Evolutionary conservation across 1,139 yeast species (phyloP).

Genomic region (Yamadazyma aaseri): DNA sequence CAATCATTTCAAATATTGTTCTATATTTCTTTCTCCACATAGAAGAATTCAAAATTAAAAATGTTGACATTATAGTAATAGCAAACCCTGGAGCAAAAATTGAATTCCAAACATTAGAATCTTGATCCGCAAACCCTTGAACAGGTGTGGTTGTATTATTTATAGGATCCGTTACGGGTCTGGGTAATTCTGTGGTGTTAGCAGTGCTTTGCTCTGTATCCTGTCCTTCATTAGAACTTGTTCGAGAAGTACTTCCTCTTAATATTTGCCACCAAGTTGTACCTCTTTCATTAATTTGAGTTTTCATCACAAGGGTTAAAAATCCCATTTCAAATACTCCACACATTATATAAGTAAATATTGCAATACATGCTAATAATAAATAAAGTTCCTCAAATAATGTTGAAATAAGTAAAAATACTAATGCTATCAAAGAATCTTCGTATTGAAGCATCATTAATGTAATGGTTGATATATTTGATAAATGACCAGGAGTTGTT

Average conservation of each 20-base stretch:
- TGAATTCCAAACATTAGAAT: conserved; percentile 39
- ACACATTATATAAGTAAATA: conserved; percentile 66
- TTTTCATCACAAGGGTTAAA: conserved; percentile 63
- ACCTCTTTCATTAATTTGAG: conserved; percentile 73
- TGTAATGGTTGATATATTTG: conserved; percentile 34
- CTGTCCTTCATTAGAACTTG: conserved; percentile 8
- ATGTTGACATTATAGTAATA: conserved; percentile 55
- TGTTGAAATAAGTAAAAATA: conserved; percentile 59
- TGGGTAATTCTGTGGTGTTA: conserved; percentile 9
- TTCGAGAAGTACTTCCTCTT: conserved; percentile 38
- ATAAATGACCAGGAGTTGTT: conserved; percentile 75
- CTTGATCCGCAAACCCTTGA: conserved; percentile 3
- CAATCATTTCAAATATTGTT: conserved; percentile 53
- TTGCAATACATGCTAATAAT: conserved; percentile 68
- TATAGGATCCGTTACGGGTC: conserved; percentile 11
- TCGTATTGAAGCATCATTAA: conserved; percentile 65
- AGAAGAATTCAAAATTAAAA: conserved; percentile 55
- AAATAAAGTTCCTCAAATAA: conserved; percentile 53
- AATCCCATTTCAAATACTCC: conserved; percentile 78
- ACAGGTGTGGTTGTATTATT: conserved; percentile 10
- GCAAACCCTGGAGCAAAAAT: conserved; percentile 65
- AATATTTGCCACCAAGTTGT: conserved; percentile 65
- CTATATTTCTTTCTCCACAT: conserved; percentile 66
- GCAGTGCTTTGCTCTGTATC: conserved; percentile 7
- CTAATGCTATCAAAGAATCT: conserved; percentile 70